Base-by-base conservation (phyloP, 306 rosid species). In the Delonix regia region DNA sequence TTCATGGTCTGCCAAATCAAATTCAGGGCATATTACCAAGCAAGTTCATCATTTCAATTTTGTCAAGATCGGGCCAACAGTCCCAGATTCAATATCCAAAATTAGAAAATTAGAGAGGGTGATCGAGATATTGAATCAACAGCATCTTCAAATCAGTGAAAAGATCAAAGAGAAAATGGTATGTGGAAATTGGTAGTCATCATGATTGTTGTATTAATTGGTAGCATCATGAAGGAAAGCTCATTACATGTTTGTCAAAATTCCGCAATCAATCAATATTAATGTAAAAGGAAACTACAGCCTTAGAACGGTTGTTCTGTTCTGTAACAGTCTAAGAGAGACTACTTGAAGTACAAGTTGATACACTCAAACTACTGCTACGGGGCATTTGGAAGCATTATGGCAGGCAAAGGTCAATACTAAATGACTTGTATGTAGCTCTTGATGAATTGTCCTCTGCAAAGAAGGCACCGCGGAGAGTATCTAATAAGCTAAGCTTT, bases 101-200 rank as follows among this genome's bases (percentile, higher is more conserved):
- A 41, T 68, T 6, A 41, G 27, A 45, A 11, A 24, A 38, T 38
- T 36, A 68, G n/a, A 68, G 21, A 8, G 1, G 21, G 53, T 68
- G 56, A 12, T 68, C 21, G 36, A 44, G 19, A 9, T 42, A 6
- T 42, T 68, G 73, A 41, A 68, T 68, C 52, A 39, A 24, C n/a
- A 10, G 5, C 55, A n/a, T 21, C n/a, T n/a, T n/a, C n/a, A n/a
- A 41, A 22, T 42, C 36, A 21, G 8, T 41, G 55, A 21, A 42
- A 21, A 24, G 56, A 68, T 68, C 38, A 68, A 22, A 25, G 73
- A 69, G 49, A 69, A 25, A 47, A 47, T 42, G 74, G 57, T 69
- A 44, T 69, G 27, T 30, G 33, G 33, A 30, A 30, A 30, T 30
- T 30, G 4, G 33, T 30, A 30, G 33, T 30, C 33, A 30, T 30